Percentiles rank a stretch among this genome's conserved stretches.
Conservation (phyloP, 2,329 filamentous ascomycete genomes). For the Trichoderma koningii region DNA sequence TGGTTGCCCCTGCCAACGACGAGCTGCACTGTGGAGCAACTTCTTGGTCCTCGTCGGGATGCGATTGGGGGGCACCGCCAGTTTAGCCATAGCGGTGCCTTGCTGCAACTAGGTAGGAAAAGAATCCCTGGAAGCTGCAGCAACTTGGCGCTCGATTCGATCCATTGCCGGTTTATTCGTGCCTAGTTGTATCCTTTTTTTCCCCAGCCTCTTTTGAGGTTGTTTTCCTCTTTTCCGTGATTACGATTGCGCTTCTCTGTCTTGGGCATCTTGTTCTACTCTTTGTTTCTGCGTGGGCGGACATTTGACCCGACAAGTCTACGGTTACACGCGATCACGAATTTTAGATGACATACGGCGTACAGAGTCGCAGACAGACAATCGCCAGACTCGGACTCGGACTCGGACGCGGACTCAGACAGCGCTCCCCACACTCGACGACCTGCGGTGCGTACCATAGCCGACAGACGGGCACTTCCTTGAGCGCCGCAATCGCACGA, state of each 20-base stretch:
- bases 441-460: not conserved
- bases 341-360: not conserved
- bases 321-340: not conserved
- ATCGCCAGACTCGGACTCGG: too few species aligned
- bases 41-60: constrained; percentile 4
- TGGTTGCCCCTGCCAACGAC: constrained; percentile 32
- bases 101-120: not conserved
- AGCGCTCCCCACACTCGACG: not conserved
- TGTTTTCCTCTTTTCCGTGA: not conserved
- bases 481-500: constrained; percentile 10
- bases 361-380: too few species aligned
- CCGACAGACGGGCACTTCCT: too few species aligned
- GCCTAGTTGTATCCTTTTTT: not conserved
- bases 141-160: constrained; percentile 4
- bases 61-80: not conserved
- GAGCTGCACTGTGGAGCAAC: constrained; percentile 14
- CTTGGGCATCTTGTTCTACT: not conserved
- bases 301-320: not conserved
- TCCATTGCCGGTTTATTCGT: too few species aligned
- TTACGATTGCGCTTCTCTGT: not conserved
- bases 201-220: constrained; percentile 5
- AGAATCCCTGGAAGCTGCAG: not conserved
- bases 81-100: constrained; percentile 5
- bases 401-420: not conserved
- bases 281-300: not conserved